phyloP scores from a whole-genome alignment of 208 protist species.

The Phytomonas sp. region DNA sequence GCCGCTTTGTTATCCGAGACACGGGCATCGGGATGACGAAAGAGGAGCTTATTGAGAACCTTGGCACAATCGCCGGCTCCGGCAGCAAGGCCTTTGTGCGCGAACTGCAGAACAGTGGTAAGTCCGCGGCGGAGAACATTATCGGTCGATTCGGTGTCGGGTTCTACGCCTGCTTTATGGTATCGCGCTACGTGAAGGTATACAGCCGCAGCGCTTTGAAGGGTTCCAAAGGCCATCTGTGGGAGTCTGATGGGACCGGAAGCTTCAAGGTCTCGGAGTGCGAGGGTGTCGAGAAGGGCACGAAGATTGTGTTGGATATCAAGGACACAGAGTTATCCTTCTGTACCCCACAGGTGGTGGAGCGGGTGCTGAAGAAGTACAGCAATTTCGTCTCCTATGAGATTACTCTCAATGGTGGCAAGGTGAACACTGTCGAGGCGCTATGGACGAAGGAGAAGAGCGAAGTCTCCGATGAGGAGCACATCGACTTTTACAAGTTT shows the following conservation, averaged over 20 bases:
- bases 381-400: slow-evolving; percentile 96
- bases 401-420: slow-evolving; percentile 91
- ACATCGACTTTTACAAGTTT: slow-evolving; percentile 97
- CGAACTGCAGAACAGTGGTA: slow-evolving; percentile 65
- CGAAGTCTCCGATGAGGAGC: slow-evolving; percentile 90
- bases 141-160: slow-evolving; percentile 97
- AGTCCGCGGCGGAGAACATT: slow-evolving; percentile 81
- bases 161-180: slow-evolving; percentile 97
- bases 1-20: slow-evolving; percentile 90
- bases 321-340: slow-evolving; percentile 93
- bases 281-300: slow-evolving; percentile 92
- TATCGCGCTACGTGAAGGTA: slow-evolving; percentile 92
- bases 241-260: slow-evolving; percentile 92
- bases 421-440: slow-evolving; percentile 94
- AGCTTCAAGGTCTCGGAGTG: slow-evolving; percentile 92
- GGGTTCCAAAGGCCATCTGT: slow-evolving; percentile 89
- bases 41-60: slow-evolving; percentile 93
- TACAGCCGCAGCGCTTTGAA: slow-evolving; percentile 86
- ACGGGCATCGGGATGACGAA: slow-evolving; percentile 96
- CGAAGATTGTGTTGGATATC: slow-evolving; percentile 95
- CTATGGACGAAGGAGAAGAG: slow-evolving; percentile 95
- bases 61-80: slow-evolving; percentile 92
- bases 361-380: slow-evolving; percentile 96
- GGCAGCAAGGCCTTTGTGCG: slow-evolving; percentile 88
- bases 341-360: slow-evolving; percentile 86